phyloP scores from a whole-genome alignment of 495 filamentous ascomycete species.

The Bacidia gigantensis region DNA sequence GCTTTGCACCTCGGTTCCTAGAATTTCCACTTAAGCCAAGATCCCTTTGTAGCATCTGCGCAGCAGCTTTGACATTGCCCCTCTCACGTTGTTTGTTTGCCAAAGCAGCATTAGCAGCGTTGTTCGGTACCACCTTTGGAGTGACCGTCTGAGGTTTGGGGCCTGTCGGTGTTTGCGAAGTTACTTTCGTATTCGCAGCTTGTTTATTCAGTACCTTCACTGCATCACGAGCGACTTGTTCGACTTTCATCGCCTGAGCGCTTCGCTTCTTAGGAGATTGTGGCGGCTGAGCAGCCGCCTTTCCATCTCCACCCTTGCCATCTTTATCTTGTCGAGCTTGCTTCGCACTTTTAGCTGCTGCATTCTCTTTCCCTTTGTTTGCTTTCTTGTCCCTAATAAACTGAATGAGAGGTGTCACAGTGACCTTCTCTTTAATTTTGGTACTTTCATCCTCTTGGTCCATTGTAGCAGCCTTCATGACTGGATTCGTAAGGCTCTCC shows the following conservation, averaged over 20 bases:
- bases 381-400: conserved; percentile 84
- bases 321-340: conserved; percentile 29
- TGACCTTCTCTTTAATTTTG: conserved; percentile 51
- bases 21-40: conserved; percentile 59
- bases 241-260: conserved; percentile 31
- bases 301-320: conserved; percentile 34
- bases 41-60: conserved; percentile 80
- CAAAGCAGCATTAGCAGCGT: conserved; percentile 17
- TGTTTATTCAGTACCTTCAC: conserved; percentile 70
- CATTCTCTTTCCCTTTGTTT: conserved; percentile 61
- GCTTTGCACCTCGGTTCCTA: conserved; percentile 32
- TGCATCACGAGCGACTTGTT: conserved; percentile 56
- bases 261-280: conserved; percentile 33
- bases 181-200: conserved; percentile 28
- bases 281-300: conserved; percentile 19
- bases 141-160: conserved; percentile 23
- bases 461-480: conserved; percentile 41
- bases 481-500: conserved; percentile 69
- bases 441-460: conserved; percentile 34
- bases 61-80: conserved; percentile 60
- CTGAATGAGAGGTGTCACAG: conserved; percentile 79
- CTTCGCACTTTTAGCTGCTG: conserved; percentile 33
- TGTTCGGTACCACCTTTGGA: conserved; percentile 14
- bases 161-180: conserved; percentile 18
- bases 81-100: conserved; percentile 46